Conservation (phyloP, 2,329 filamentous ascomycete species). For the Penicillium paneum region DNA sequence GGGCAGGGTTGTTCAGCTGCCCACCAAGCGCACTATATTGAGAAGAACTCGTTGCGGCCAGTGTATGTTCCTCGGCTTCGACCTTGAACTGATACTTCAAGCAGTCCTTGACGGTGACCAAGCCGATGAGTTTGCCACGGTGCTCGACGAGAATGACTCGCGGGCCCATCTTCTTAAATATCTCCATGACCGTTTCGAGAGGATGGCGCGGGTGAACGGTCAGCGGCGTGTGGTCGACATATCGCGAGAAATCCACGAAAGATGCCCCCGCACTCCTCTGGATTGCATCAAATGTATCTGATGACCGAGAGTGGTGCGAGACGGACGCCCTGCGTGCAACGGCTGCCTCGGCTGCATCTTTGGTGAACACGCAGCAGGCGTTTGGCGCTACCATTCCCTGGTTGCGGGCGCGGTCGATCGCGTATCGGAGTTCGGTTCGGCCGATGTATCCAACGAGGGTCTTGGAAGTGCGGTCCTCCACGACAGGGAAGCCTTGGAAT, state of each 20-base stretch:
- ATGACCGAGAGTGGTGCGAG: conserved; percentile 31
- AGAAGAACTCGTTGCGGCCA: conserved; percentile 33
- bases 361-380: conserved; percentile 70
- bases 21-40: conserved; percentile 23
- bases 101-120: conserved; percentile 96
- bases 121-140: conserved; percentile 73
- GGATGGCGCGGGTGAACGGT: conserved; percentile 87
- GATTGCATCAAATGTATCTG: conserved; percentile 59
- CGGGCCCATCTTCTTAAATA: conserved; percentile 97
- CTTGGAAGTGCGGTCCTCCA: conserved; percentile 68
- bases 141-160: conserved; percentile 91
- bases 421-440: conserved; percentile 85
- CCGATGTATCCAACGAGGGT: conserved; percentile 88
- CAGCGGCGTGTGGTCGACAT: conserved; percentile 84
- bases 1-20: conserved; percentile 16
- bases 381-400: conserved; percentile 63
- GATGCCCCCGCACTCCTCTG: conserved; percentile 55
- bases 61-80: conserved; percentile 71
- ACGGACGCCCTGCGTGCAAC: conserved; percentile 31
- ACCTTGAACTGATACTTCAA: conserved; percentile 96
- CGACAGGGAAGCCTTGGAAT: conserved; percentile 90
- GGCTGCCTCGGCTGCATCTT: conserved; percentile 47
- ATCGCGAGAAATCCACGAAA: conserved; percentile 75
- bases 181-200: conserved; percentile 95
- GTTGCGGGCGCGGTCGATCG: conserved; percentile 73